Conservation (phyloP, 2,329 filamentous ascomycete species). For the Trichothecium sympodiale region DNA sequence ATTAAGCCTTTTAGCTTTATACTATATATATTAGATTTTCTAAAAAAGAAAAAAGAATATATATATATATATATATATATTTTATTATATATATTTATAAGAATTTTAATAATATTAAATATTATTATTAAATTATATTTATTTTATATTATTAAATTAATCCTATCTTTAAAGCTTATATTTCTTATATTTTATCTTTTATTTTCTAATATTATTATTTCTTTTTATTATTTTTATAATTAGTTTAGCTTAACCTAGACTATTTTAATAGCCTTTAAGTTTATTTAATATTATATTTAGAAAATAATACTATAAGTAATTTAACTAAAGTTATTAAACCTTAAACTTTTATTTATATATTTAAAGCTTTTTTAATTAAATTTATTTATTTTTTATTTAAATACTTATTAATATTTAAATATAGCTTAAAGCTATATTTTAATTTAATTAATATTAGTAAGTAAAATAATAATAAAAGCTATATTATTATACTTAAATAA, state of each 20-base stretch:
- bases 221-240: not conserved
- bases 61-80: conserved; percentile 1
- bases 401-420: not conserved
- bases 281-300: not conserved
- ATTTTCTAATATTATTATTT: not conserved
- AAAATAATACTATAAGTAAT: conserved; percentile 1
- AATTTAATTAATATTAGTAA: too few species aligned
- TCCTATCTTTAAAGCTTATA: not conserved
- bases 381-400: conserved; percentile 1
- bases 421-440: conserved; percentile 1
- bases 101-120: not conserved
- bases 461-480: conserved; percentile 1
- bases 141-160: not conserved
- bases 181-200: not conserved
- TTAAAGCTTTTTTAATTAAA: conserved; percentile 1
- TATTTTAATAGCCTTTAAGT: not conserved
- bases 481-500: conserved; percentile 2
- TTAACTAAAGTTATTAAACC: not conserved
- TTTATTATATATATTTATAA: not conserved
- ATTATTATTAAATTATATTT: not conserved
- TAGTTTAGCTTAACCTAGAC: not conserved
- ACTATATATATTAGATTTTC: too few species aligned
- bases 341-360: not conserved
- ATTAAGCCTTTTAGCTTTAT: too few species aligned
- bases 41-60: too few species aligned